phyloP scores from a whole-genome alignment of 768 basidiomycete genomes.

The Podaxis sp. region DNA sequence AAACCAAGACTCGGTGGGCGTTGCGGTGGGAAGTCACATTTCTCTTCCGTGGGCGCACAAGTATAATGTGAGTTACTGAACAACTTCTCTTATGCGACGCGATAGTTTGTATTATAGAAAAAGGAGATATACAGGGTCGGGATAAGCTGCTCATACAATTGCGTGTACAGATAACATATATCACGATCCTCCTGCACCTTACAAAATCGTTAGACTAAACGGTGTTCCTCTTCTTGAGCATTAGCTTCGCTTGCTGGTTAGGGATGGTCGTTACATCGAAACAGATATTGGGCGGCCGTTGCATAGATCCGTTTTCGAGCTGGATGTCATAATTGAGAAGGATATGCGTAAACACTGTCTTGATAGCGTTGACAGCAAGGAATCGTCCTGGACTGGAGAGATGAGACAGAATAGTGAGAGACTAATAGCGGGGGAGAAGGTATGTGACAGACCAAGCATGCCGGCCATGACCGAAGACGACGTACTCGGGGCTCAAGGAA shows the following conservation, averaged over 20 bases:
- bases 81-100: too few species aligned
- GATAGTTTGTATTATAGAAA: too few species aligned
- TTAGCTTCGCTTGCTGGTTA: constrained; percentile 7
- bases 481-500: constrained; percentile 28
- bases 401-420: background rate
- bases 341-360: constrained; percentile 39
- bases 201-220: background rate
- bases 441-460: constrained; percentile 26
- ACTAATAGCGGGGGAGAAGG: background rate
- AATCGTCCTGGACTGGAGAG: constrained; percentile 38
- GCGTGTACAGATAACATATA: background rate
- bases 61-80: too few species aligned
- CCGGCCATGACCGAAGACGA: constrained; percentile 38
- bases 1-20: background rate
- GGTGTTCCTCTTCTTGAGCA: constrained; percentile 17
- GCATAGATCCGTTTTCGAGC: constrained; percentile 11
- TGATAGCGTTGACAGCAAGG: constrained; percentile 44
- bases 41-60: too few species aligned
- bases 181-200: background rate
- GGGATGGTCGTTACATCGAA: constrained; percentile 8
- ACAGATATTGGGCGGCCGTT: constrained; percentile 2
- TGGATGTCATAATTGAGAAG: constrained; percentile 37
- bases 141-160: background rate
- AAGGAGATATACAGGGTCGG: too few species aligned
- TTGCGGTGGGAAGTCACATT: too few species aligned